A percentile compares a stretch with the other conserved stretches of the same genome.
These are phyloP conservation scores for Chlamydomonas sp. DNA, from an alignment of 139 green algal genomes.

Conservation along the genomic window DNA sequence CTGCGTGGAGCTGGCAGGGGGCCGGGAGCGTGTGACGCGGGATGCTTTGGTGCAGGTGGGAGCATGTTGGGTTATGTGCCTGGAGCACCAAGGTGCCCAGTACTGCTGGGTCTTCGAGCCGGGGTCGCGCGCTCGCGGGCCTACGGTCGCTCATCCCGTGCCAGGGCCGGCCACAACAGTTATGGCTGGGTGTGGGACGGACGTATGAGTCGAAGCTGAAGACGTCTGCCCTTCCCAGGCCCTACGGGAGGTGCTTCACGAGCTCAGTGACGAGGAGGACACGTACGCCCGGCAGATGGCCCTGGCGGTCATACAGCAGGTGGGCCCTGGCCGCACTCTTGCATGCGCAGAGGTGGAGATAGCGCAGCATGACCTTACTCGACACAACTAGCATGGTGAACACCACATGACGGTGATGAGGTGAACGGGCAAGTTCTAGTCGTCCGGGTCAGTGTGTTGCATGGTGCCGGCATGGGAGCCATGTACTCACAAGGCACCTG, in stretches of 20 bases:
- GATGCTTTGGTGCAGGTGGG: not conserved
- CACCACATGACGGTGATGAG: too few relatives aligned
- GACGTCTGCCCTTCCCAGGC: not conserved
- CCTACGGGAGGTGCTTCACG: not conserved
- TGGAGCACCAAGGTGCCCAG: too few relatives aligned
- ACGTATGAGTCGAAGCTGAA: not conserved
- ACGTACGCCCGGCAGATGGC: slow-evolving; percentile 9
- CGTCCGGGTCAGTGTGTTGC: not conserved
- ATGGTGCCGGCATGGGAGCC: not conserved
- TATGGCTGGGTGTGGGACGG: too few relatives aligned
- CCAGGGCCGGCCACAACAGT: too few relatives aligned
- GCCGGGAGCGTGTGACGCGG: not conserved
- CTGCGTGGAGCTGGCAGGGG: not conserved
- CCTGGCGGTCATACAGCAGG: slow-evolving; percentile 14
- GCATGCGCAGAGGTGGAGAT: not conserved
- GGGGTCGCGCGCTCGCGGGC: too few relatives aligned
- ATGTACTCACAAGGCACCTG: not conserved
- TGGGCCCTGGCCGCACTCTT: not conserved
- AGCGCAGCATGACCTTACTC: not conserved
- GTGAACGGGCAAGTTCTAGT: too few relatives aligned
- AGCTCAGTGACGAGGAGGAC: not conserved
- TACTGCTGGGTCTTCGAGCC: not conserved
- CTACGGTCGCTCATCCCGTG: too few relatives aligned
- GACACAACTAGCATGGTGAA: too few relatives aligned
- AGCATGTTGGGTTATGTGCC: not conserved